Conservation (phyloP, 2,329 filamentous ascomycete genomes). For the Fusarium keratoplasticum region DNA sequence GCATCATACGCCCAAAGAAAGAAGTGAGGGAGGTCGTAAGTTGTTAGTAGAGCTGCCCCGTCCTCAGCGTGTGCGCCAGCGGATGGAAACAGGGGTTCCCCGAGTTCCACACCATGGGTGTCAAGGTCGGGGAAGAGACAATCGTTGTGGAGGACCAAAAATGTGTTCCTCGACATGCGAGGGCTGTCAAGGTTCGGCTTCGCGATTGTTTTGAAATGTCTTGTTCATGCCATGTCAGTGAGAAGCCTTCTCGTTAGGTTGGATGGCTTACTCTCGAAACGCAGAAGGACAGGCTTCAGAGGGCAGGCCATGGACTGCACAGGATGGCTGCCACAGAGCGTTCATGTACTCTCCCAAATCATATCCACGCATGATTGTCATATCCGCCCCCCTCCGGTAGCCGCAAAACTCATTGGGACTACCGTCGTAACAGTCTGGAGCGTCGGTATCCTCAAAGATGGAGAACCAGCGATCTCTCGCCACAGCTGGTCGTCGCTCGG, state of each 20-base stretch:
- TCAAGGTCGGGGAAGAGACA: background rate
- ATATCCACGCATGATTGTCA: background rate
- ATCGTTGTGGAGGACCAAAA: background rate
- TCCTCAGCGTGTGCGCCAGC: background rate
- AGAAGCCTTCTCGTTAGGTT: background rate
- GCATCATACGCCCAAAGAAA: slow-evolving; percentile 5
- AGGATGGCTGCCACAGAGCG: background rate
- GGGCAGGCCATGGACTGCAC: background rate
- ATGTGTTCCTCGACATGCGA: background rate
- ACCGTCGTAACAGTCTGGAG: background rate
- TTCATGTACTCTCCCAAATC: background rate
- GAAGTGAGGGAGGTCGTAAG: background rate
- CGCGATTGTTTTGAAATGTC: slow-evolving; percentile 1
- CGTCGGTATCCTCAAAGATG: background rate
- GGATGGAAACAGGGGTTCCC: background rate
- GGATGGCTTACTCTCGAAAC: background rate
- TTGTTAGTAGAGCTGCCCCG: background rate
- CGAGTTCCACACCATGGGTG: background rate
- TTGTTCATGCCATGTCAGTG: background rate
- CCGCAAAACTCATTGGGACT: background rate
- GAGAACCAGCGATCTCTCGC: background rate
- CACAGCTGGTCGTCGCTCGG: background rate
- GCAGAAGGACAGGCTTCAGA: background rate
- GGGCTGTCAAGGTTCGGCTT: background rate
- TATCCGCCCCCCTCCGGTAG: background rate